A percentile compares a stretch with the other conserved stretches of the same genome.
Conservation (phyloP, 495 filamentous ascomycete species). For the Podospora conica region DNA sequence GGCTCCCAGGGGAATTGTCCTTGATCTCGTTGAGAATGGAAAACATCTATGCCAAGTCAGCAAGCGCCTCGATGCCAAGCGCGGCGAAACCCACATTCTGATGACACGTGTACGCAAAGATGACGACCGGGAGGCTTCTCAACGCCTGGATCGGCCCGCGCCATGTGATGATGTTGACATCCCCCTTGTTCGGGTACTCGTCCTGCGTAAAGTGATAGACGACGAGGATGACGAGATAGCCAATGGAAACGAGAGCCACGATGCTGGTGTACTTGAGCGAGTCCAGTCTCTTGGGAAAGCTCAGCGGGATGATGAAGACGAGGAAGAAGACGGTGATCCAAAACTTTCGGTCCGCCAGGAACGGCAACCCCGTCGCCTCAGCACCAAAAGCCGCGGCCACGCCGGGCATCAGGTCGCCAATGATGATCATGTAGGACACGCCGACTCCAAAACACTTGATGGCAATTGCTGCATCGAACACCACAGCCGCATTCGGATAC, state of each 20-base stretch:
- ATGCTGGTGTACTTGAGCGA: constrained; percentile 96
- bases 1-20: constrained; percentile 71
- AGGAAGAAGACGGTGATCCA: constrained; percentile 98
- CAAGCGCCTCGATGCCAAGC: neutral
- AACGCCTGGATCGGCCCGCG: constrained; percentile 71
- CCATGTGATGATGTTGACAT: constrained; percentile 68
- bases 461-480: constrained; percentile 94
- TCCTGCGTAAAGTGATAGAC: constrained; percentile 87
- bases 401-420: constrained; percentile 96
- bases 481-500: constrained; percentile 90
- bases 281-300: constrained; percentile 83
- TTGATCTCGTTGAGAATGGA: constrained; percentile 93
- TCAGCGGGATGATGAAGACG: constrained; percentile 89
- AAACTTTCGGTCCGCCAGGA: constrained; percentile 82
- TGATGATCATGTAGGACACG: constrained; percentile 96
- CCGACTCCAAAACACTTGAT: constrained; percentile 98
- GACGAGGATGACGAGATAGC: constrained; percentile 85
- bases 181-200: constrained; percentile 62
- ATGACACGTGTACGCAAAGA: constrained; percentile 98
- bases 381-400: constrained; percentile 68
- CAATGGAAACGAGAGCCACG: constrained; percentile 85
- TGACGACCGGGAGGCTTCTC: constrained; percentile 85
- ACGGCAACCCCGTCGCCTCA: constrained; percentile 52
- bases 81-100: constrained; percentile 65
- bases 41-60: constrained; percentile 68